A percentile compares a stretch with the other conserved stretches of the same genome.
phyloP scores from a whole-genome alignment of 768 basidiomycete genomes.

The Leccinum uliginosum region DNA sequence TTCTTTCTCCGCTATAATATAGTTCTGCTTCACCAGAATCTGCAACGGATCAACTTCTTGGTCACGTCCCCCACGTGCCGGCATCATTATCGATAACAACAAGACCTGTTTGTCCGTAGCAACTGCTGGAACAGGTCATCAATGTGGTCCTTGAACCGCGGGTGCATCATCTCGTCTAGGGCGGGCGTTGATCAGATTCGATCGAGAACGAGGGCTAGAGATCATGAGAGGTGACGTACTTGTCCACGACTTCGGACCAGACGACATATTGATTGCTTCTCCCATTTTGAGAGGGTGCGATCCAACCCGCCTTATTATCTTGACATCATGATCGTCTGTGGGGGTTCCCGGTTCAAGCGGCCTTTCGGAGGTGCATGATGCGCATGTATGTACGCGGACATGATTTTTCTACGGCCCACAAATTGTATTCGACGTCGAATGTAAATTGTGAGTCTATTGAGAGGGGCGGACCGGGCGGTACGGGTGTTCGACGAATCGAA shows the following conservation, averaged over 20 bases:
- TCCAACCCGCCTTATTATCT: no score
- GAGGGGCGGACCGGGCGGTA: no score
- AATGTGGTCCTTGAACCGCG: slow-evolving; percentile 98
- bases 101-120: slow-evolving; percentile 94
- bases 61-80: slow-evolving; percentile 96
- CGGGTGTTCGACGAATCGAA: no score
- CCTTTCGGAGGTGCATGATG: no score
- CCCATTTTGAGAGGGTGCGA: slow-evolving; percentile 15
- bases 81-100: slow-evolving; percentile 95
- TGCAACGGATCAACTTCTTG: slow-evolving; percentile 93
- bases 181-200: slow-evolving; percentile 18
- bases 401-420: no score
- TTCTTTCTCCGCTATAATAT: slow-evolving; percentile 98
- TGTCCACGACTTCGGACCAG: slow-evolving; percentile 96
- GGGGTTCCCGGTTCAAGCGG: no score
- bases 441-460: no score
- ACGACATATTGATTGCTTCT: slow-evolving; percentile 76
- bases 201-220: not conserved
- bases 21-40: slow-evolving; percentile 99
- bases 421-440: no score
- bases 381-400: no score
- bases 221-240: slow-evolving; percentile 52
- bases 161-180: slow-evolving; percentile 95
- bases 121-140: slow-evolving; percentile 98
- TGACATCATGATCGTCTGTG: no score